These are phyloP conservation scores for Sporothrix protearum DNA, from an alignment of 2,329 filamentous ascomycete species.

Conservation along the genomic window DNA sequence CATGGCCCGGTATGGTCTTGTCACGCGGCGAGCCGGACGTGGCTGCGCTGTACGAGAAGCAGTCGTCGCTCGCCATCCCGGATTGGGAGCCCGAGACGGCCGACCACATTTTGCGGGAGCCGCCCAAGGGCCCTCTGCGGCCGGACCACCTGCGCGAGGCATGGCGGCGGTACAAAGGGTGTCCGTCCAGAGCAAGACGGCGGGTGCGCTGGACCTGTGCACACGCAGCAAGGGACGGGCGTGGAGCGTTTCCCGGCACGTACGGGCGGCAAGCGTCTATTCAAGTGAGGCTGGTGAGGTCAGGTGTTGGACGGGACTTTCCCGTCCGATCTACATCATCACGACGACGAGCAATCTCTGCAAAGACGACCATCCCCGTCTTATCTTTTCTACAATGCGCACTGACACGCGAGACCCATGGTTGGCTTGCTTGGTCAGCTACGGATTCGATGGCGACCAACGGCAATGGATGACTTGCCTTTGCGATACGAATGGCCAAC, in stretches of 20 bases:
- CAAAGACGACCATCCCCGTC: background rate
- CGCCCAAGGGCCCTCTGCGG: constrained; percentile 56
- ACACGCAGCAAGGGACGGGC: constrained; percentile 57
- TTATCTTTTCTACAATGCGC: background rate
- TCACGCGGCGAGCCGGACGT: constrained; percentile 32
- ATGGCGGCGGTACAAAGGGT: constrained; percentile 63
- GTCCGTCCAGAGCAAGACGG: constrained; percentile 59
- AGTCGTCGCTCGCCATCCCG: constrained; percentile 32
- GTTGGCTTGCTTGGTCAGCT: background rate
- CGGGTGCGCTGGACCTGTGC: constrained; percentile 59
- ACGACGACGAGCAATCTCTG: background rate
- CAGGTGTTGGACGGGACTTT: background rate
- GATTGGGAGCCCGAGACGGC: constrained; percentile 31
- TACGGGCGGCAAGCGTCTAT: constrained; percentile 51
- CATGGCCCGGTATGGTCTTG: constrained; percentile 34
- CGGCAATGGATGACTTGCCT: background rate
- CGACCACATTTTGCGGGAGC: constrained; percentile 38
- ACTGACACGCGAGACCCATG: too few species aligned
- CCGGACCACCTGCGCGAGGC: constrained; percentile 75
- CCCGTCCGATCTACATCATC: background rate
- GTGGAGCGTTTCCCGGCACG: constrained; percentile 56
- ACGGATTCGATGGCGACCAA: background rate
- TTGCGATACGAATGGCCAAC: background rate
- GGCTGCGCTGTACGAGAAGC: constrained; percentile 36
- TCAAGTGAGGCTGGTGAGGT: constrained; percentile 36